Conservation (phyloP, 179 eudicot genomes). For the Vitellaria paradoxa region DNA sequence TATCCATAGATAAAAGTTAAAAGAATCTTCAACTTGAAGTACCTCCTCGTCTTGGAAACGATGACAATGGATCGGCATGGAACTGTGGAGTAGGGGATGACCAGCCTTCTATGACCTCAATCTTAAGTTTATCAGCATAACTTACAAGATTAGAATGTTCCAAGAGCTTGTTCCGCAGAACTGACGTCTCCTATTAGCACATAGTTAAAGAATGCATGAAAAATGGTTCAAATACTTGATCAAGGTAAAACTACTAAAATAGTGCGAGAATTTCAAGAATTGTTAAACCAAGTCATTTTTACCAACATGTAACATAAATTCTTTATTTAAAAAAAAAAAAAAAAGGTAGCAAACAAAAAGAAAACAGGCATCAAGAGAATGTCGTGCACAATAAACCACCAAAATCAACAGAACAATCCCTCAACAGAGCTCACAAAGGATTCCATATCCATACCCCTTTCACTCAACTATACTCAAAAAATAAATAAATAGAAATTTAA, state of each 20-base stretch:
- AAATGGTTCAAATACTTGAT: neutral
- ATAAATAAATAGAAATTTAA: too few relatives aligned
- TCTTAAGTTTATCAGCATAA: conserved; percentile 55
- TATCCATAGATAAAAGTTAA: neutral
- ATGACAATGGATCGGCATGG: conserved; percentile 50
- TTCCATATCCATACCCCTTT: too few relatives aligned
- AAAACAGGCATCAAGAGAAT: too few relatives aligned
- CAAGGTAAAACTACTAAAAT: conserved; percentile 1
- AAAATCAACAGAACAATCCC: too few relatives aligned
- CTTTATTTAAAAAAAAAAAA: neutral
- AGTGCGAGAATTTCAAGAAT: neutral
- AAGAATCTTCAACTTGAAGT: conserved; percentile 49
- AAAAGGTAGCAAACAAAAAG: too few relatives aligned
- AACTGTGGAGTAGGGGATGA: conserved; percentile 36
- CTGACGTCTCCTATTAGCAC: conserved; percentile 64
- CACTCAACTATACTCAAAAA: too few relatives aligned
- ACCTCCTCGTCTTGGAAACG: conserved; percentile 48
- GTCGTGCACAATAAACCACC: too few relatives aligned
- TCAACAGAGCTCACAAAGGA: too few relatives aligned
- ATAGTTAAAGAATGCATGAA: neutral
- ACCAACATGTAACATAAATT: neutral
- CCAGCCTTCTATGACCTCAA: conserved; percentile 45
- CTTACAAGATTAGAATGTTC: conserved; percentile 57
- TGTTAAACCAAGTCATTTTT: neutral
- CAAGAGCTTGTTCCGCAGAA: conserved; percentile 65